These are phyloP conservation scores for Boletellus sp. DNA, from an alignment of 1,284 basidiomycete species.

Conservation along the genomic window DNA sequence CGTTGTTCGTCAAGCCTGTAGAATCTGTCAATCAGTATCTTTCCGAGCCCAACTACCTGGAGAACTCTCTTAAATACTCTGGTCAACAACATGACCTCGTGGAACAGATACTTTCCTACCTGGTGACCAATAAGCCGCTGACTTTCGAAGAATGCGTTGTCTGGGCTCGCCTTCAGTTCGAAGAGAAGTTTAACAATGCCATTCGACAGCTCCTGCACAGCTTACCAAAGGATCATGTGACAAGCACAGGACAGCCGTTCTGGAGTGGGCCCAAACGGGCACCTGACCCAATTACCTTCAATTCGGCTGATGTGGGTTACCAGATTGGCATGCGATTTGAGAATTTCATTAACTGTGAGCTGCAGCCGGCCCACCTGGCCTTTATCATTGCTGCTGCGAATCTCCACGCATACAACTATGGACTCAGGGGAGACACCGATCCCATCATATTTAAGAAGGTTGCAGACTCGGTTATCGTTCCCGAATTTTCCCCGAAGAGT, in stretches of 20 bases:
- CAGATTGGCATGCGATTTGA: neutral
- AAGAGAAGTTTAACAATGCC: constrained; percentile 91
- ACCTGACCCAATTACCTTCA: constrained; percentile 88
- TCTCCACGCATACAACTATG: constrained; percentile 98
- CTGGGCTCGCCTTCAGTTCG: constrained; percentile 96
- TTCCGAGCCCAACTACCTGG: constrained; percentile 94
- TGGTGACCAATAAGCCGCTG: constrained; percentile 90
- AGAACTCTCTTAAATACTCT: constrained; percentile 86
- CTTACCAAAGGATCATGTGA: constrained; percentile 89
- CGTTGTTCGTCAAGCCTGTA: constrained; percentile 90
- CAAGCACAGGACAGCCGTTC: constrained; percentile 90
- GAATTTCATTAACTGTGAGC: constrained; percentile 6
- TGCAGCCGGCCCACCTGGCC: constrained; percentile 79
- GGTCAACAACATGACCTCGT: constrained; percentile 90
- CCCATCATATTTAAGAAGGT: constrained; percentile 80
- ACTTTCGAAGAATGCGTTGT: constrained; percentile 97
- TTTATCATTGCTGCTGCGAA: constrained; percentile 96
- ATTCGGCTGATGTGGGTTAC: constrained; percentile 78
- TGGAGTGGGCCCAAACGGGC: constrained; percentile 98
- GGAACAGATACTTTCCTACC: constrained; percentile 85
- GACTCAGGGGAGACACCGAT: constrained; percentile 88
- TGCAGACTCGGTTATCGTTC: constrained; percentile 81
- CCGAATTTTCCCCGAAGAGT: constrained; percentile 90
- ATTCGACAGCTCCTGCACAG: constrained; percentile 94
- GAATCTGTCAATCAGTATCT: constrained; percentile 97